Evolutionary conservation across 768 basidiomycete species (phyloP).

Genomic region (Kondoa subrosea): DNA sequence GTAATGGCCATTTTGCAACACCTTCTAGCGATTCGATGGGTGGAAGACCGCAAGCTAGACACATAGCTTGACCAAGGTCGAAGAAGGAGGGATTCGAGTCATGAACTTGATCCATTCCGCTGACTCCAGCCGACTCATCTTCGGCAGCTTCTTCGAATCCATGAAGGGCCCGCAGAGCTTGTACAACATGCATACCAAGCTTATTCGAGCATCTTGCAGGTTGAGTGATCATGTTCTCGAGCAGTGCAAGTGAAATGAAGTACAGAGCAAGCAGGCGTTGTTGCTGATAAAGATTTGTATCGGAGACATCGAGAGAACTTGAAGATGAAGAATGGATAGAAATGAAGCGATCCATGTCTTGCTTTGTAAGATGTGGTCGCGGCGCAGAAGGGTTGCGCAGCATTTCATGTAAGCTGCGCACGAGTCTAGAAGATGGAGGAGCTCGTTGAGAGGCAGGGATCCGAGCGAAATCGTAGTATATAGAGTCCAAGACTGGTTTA

Average conservation of each 20-base stretch:
- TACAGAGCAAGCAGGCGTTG: neutral
- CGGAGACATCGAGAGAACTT: neutral
- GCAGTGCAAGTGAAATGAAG: neutral
- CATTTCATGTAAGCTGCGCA: neutral
- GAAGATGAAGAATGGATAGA: neutral
- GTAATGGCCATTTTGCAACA: neutral
- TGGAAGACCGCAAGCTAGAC: neutral
- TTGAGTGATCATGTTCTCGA: neutral
- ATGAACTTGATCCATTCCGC: slow-evolving; percentile 1
- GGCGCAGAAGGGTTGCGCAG: neutral
- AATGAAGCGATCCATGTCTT: neutral
- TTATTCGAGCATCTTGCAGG: slow-evolving; percentile 5
- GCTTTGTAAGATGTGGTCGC: no score
- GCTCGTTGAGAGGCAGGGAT: neutral
- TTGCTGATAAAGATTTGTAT: neutral
- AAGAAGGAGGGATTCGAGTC: neutral
- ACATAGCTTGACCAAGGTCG: neutral
- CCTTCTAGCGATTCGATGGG: neutral
- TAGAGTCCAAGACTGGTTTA: neutral
- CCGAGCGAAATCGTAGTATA: neutral
- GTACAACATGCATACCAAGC: neutral
- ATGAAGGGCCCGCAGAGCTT: neutral
- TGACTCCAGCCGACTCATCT: neutral
- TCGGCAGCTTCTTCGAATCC: neutral
- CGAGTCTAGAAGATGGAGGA: neutral